Conservation (phyloP, 2,329 filamentous ascomycete species). For the Alternaria arbusti region DNA sequence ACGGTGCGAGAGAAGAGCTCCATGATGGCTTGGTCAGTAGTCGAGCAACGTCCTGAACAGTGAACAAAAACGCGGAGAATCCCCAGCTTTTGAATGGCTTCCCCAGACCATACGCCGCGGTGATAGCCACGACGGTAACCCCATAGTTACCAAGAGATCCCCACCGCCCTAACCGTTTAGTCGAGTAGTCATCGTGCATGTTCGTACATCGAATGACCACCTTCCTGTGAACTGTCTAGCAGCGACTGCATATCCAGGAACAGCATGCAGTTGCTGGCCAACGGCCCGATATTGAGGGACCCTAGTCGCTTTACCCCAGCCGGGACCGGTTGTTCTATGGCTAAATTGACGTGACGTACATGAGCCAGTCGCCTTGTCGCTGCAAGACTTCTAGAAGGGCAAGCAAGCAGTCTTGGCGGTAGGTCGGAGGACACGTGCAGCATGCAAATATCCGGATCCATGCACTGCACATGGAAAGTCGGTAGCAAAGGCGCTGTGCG, state of each 20-base stretch:
- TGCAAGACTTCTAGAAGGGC: conserved; percentile 25
- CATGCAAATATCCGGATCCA: conserved; percentile 7
- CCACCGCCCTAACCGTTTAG: conserved; percentile 24
- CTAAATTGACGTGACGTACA: conserved; percentile 29
- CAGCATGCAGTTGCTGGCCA: conserved; percentile 14
- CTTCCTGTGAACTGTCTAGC: background rate
- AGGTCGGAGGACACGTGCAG: background rate
- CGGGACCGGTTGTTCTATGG: conserved; percentile 39
- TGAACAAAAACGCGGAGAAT: conserved; percentile 7
- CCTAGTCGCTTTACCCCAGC: background rate
- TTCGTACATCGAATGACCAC: conserved; percentile 1
- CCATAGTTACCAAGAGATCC: background rate
- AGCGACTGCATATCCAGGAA: conserved; percentile 9
- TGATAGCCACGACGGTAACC: conserved; percentile 16
- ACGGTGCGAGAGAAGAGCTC: conserved; percentile 37
- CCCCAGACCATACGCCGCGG: background rate
- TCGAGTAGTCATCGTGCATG: conserved; percentile 19
- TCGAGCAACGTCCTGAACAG: conserved; percentile 13
- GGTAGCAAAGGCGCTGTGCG: background rate
- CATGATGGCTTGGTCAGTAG: conserved; percentile 25
- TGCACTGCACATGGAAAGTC: background rate
- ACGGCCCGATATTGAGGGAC: conserved; percentile 29
- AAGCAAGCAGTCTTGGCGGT: conserved; percentile 14
- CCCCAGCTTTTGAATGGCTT: conserved; percentile 18
- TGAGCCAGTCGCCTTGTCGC: conserved; percentile 12